Evolutionary conservation across 2,329 filamentous ascomycete genomes (phyloP).

Genomic region (Cladorrhinum sp.): DNA sequence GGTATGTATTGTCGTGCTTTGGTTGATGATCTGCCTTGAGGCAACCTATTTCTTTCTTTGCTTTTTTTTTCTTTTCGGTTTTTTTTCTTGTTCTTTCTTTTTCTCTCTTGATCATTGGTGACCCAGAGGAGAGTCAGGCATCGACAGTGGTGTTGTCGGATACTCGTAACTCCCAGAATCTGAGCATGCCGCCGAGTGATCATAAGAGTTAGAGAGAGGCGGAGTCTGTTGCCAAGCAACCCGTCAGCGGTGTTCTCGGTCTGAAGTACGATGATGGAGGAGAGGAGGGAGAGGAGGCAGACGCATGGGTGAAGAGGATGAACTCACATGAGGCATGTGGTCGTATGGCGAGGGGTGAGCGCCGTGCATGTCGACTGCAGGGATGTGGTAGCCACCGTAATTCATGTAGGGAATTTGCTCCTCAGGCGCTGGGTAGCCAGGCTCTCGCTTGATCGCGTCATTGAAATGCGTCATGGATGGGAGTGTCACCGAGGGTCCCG

Average conservation of each 20-base stretch:
- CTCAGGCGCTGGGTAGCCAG: conserved; percentile 51
- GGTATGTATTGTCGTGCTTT: too few species aligned
- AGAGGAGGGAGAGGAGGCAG: conserved; percentile 16
- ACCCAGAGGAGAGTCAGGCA: conserved; percentile 60
- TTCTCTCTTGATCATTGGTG: background rate
- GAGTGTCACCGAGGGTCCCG: conserved; percentile 52
- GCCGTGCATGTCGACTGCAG: conserved; percentile 59
- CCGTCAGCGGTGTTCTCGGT: conserved; percentile 41
- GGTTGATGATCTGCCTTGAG: background rate
- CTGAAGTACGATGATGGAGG: conserved; percentile 16
- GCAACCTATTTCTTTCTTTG: background rate
- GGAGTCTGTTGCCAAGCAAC: conserved; percentile 59
- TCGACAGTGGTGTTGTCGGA: conserved; percentile 69
- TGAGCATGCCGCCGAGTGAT: conserved; percentile 62
- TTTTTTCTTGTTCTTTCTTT: background rate
- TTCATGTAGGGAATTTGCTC: conserved; percentile 63
- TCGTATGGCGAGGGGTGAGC: conserved; percentile 58
- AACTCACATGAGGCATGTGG: conserved; percentile 72
- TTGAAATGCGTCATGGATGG: conserved; percentile 63
- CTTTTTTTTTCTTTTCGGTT: background rate
- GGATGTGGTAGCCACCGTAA: conserved; percentile 57
- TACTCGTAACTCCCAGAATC: conserved; percentile 60
- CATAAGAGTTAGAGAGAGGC: conserved; percentile 71
- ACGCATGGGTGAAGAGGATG: conserved; percentile 40
- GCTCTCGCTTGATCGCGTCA: conserved; percentile 66